Base-by-base conservation (phyloP, 805 yeast genomes). In the Wickerhamiella nectarea region DNA sequence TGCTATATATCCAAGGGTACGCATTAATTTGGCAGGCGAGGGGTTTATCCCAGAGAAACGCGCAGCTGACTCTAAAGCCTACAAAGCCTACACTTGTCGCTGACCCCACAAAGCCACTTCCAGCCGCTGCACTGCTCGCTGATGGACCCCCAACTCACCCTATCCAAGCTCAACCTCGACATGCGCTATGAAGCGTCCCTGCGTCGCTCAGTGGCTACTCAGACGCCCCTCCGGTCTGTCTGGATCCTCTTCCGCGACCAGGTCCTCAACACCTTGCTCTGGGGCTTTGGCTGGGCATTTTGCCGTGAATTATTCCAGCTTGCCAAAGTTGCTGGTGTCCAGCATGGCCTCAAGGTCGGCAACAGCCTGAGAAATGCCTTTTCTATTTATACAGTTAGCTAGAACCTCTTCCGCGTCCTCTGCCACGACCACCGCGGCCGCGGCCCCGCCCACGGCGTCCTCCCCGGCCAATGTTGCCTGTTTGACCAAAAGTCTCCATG, bases 401-500 rank as follows among this genome's bases (percentile, higher is more conserved):
- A 28, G 31, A 4, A 12, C 6, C 31, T 28, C 31, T n/a, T 5
- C 47, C 41, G 20, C 43, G 29, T 3, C 53, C 45, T 7, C 50
- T 41, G 2, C 51, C 31, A 10, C 31, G 31, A 15, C 41, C 38
- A 45, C 44, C 33, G 51, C 46, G 22, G 21, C 52, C 42, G 35
- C 45, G 24, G 2, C 47, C 49, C 37, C 71, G 50, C 18, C 68
- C 51, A 8, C 67, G 57, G 29, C 68, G 58, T 20, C 65, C 47
- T 11, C 74, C 64, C 36, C 72, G 60, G 40, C 73, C 67, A 48
- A 60, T 59, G 8, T 71, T 65, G 18, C 76, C 69, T 6, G 78
- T 63, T 62, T 81, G 80, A 18, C 95, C 94, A 62, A 84, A 85
- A 1, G 94, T 84, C 61, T 83, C 94, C 62, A 75, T 55, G 59